Base-by-base conservation (phyloP, 345 rosid genomes). In the Hibiscus mutabilis region DNA sequence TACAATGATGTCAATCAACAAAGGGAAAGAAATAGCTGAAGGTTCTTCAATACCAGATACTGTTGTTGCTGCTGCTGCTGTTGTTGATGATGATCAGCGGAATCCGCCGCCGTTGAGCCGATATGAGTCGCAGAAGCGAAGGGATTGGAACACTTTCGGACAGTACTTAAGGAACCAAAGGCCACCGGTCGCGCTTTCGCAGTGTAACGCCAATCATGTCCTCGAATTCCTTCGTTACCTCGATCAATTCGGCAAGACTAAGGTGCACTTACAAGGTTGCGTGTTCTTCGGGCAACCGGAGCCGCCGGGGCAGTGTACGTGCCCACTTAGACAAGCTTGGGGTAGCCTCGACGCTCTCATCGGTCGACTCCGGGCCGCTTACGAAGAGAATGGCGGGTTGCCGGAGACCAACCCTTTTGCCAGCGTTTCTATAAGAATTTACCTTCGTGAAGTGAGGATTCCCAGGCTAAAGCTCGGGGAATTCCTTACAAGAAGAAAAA, bases 81-180 rank as follows among this genome's bases (percentile, higher is more conserved):
- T 4, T 31, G 35, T 4, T 31, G 66, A 58, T 25, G 14, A 5
- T 9, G 59, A 79, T 22, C 90, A 79, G 46, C 78, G 80, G 6
- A 81, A 74, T 44, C 83, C 83, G 27, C 81, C 89, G 10, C 85
- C 86, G 0, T 75, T 88, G 44, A 92, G 97, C 79, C 78, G 97
- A 8, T 92, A 92, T 67, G 96, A 89, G 76, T 88, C 96, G 2
- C 97, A 92, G 58, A 91, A 91, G 73, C 71, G 96, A 47, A 64
- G 97, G 75, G 97, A 91, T n/a, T 91, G 97, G 97, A 89, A 88
- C 75, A 91, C 97, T 75, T 91, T 91, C 61, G 89, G 96, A 8
- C 97, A 91, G 82, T 89, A 86, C 82, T 70, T 92, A 18, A 87
- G 96, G 69, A 92, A 92, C 79, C 97, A 87, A 56, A 83, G 91